These are phyloP conservation scores for Nakazawaea ernobii DNA, from an alignment of 805 yeast genomes.

Conservation along the genomic window DNA sequence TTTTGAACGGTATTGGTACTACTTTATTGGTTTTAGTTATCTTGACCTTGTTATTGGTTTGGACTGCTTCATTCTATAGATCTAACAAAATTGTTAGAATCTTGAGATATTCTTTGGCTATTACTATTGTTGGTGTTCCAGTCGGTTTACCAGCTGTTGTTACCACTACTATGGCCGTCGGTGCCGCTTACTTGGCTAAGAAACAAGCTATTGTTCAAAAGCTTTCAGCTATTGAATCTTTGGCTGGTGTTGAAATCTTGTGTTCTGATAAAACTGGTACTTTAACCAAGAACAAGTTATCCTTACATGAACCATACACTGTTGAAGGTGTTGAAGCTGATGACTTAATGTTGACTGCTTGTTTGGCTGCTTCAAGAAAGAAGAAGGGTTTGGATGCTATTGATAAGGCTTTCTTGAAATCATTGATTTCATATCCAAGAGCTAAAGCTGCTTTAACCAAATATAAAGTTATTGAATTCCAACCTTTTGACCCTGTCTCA, in stretches of 20 bases:
- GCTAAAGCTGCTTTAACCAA: constrained; percentile 90
- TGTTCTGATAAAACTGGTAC: constrained; percentile 99
- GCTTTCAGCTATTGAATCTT: constrained; percentile 92
- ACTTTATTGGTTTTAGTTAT: constrained; percentile 84
- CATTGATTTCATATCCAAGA: constrained; percentile 82
- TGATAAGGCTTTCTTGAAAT: constrained; percentile 93
- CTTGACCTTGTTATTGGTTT: constrained; percentile 79
- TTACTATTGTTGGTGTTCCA: constrained; percentile 96
- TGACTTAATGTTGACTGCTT: constrained; percentile 94
- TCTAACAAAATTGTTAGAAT: constrained; percentile 79
- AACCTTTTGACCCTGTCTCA: constrained; percentile 96
- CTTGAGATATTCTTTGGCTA: constrained; percentile 88
- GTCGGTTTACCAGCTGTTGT: constrained; percentile 98
- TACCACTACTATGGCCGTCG: constrained; percentile 99
- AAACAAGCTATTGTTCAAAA: constrained; percentile 97
- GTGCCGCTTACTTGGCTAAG: constrained; percentile 98
- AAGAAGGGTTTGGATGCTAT: constrained; percentile 97
- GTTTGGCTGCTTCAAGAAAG: constrained; percentile 97
- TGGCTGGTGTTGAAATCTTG: constrained; percentile 96
- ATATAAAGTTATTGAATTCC: constrained; percentile 93
- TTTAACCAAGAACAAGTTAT: constrained; percentile 92
- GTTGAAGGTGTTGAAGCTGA: constrained; percentile 96
- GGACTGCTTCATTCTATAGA: constrained; percentile 95
- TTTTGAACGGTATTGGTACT: constrained; percentile 95
- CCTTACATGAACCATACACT: constrained; percentile 95